These are phyloP conservation scores for Colletotrichum sp. DNA, from an alignment of 2,329 filamentous ascomycete genomes.

Conservation along the genomic window DNA sequence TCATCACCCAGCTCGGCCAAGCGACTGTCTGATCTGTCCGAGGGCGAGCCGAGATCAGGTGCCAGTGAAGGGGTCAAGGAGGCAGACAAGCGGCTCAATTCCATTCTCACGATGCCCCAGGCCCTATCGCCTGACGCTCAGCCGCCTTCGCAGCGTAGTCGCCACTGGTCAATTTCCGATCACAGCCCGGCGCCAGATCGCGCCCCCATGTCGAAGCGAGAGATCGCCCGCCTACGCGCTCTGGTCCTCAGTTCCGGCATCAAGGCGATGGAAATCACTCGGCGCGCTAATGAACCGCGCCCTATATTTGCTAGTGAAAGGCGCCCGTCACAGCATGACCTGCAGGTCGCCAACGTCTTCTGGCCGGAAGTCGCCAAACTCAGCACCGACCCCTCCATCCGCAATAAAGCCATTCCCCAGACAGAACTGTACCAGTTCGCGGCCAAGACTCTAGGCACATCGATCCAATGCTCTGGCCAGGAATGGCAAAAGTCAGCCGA, in stretches of 20 bases:
- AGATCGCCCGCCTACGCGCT: slow-evolving; percentile 79
- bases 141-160: slow-evolving; percentile 26
- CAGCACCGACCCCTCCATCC: slow-evolving; percentile 36
- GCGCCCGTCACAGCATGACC: slow-evolving; percentile 24
- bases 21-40: slow-evolving; percentile 40
- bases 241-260: slow-evolving; percentile 85
- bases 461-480: slow-evolving; percentile 51
- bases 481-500: slow-evolving; percentile 66
- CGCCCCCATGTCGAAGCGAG: slow-evolving; percentile 64
- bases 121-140: slow-evolving; percentile 21
- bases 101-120: slow-evolving; percentile 31
- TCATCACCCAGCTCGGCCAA: slow-evolving; percentile 33
- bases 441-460: slow-evolving; percentile 54
- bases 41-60: slow-evolving; percentile 39
- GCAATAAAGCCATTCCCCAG: slow-evolving; percentile 40
- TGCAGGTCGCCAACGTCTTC: slow-evolving; percentile 31
- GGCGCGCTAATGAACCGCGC: slow-evolving; percentile 61
- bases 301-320: not conserved
- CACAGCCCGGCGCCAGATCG: slow-evolving; percentile 40
- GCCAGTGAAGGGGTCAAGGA: slow-evolving; percentile 32
- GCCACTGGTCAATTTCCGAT: slow-evolving; percentile 59
- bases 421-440: slow-evolving; percentile 56
- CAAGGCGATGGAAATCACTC: slow-evolving; percentile 81
- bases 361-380: slow-evolving; percentile 52
- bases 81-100: slow-evolving; percentile 40